Conservation (phyloP, 2,329 filamentous ascomycete species). For the Fusarium anthophilum region DNA sequence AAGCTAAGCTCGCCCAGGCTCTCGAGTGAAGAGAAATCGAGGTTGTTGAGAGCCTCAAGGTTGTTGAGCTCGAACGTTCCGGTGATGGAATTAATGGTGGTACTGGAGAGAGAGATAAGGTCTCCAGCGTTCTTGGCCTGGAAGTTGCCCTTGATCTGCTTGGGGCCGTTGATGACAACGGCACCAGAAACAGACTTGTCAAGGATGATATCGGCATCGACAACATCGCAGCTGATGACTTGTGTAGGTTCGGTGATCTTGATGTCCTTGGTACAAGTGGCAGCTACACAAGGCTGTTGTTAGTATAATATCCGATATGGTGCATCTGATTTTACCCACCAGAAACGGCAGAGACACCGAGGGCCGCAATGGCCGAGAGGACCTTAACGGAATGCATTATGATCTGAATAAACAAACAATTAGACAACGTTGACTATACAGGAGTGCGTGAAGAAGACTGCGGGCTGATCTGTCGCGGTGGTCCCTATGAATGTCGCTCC, state of each 20-base stretch:
- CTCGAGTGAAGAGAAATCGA: conserved; percentile 73
- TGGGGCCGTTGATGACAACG: conserved; percentile 70
- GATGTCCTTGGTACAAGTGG: conserved; percentile 62
- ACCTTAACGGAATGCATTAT: conserved; percentile 59
- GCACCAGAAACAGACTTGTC: conserved; percentile 62
- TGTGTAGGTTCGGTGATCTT: conserved; percentile 71
- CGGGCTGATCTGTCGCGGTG: neutral
- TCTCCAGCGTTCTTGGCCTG: conserved; percentile 67
- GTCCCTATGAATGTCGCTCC: conserved; percentile 24
- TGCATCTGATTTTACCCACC: conserved; percentile 47
- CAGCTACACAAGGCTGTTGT: conserved; percentile 35
- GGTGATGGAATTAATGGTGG: conserved; percentile 70
- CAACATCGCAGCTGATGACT: conserved; percentile 72
- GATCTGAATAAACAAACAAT: conserved; percentile 41
- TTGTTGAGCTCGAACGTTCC: conserved; percentile 75
- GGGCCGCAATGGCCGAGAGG: conserved; percentile 56
- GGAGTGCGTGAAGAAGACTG: neutral
- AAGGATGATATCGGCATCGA: conserved; percentile 75
- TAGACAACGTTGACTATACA: conserved; percentile 18
- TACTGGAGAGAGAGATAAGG: conserved; percentile 70
- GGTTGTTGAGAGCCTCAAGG: conserved; percentile 72
- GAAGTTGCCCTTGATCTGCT: conserved; percentile 66
- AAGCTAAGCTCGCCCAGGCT: conserved; percentile 75
- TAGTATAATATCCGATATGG: neutral
- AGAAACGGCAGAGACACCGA: conserved; percentile 52